Percentiles rank a stretch among this genome's conserved stretches.
Conservation (phyloP, 495 filamentous ascomycete species). For the Staphylotrichum longicolle region DNA sequence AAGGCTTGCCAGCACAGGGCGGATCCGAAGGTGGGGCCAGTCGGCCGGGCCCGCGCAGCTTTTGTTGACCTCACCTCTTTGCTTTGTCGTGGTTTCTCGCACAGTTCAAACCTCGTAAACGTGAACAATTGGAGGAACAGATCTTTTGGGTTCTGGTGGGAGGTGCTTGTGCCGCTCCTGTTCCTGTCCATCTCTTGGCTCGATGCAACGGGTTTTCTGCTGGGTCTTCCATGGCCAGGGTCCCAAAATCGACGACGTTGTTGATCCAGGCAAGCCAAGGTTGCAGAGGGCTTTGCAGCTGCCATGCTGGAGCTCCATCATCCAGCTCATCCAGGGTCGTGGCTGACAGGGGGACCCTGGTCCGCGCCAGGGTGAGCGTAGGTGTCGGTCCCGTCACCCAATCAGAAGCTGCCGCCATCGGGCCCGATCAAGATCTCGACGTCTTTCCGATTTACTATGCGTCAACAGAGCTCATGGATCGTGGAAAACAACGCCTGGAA, state of each 20-base stretch:
- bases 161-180: too few relatives aligned
- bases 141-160: too few relatives aligned
- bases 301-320: background rate
- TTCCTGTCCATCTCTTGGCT: too few relatives aligned
- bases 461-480: background rate
- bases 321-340: constrained; percentile 31
- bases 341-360: constrained; percentile 20
- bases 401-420: constrained; percentile 23
- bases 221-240: background rate
- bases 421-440: constrained; percentile 7
- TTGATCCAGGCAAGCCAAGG: background rate
- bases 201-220: too few relatives aligned
- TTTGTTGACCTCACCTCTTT: background rate
- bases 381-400: constrained; percentile 24
- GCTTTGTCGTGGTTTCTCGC: background rate
- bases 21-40: background rate
- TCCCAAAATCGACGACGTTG: background rate
- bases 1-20: too few relatives aligned
- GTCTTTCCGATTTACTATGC: constrained; percentile 3
- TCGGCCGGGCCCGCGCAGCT: background rate
- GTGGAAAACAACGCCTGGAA: background rate
- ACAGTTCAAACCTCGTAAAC: too few relatives aligned
- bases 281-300: constrained; percentile 3
- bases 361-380: constrained; percentile 1
- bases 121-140: too few relatives aligned